Base-by-base conservation (phyloP, 345 rosid species). In the Corchorus capsularis region DNA sequence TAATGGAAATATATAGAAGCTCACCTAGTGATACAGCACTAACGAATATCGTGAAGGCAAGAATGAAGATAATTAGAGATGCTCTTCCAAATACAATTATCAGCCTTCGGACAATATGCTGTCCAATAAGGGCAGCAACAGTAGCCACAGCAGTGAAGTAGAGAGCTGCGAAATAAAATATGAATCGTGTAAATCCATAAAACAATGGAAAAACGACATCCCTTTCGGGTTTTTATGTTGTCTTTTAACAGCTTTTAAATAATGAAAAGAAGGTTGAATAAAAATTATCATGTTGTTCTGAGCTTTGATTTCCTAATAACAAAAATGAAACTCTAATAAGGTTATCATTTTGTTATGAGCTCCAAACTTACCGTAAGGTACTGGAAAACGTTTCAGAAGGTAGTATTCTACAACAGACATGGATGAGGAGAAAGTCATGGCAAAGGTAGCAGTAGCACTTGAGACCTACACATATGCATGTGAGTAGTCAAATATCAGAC, bases 361-460 rank as follows among this genome's bases (percentile, higher is more conserved):
- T 32, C 8, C 7, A 8, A 60, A 68, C 82, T 86, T 65, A 90
- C 96, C 94, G 16, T 86, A 91, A 32, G 98, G 94, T 60, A 93
- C 87, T 3, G 97, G 94, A 76, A 93, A 93, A 52, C 94, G 93
- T 73, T 88, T 89, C 17, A 93, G 85, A 72, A 93, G 93, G 81
- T 88, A 93, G 79, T 91, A 93, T 76, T 93, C 97, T 9, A 93
- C 82, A n/a, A 89, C 98, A 34, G 94, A 93, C 93, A 93, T 88
- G 9, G 96, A 91, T 37, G 98, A 91, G 59, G 94, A 91, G 77
- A 93, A 93, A 16, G 87, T 84, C 98, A 91, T 91, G n/a, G 93
- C 91, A 81, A 91, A 91, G 75, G 98, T 93, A 27, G 93, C 88
- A 37, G 96, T 93, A 69, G 98, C 92, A 87, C 94, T 91, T 71